Conservation (phyloP, 2,329 filamentous ascomycete species). For the Dactylonectria estremocensis region DNA sequence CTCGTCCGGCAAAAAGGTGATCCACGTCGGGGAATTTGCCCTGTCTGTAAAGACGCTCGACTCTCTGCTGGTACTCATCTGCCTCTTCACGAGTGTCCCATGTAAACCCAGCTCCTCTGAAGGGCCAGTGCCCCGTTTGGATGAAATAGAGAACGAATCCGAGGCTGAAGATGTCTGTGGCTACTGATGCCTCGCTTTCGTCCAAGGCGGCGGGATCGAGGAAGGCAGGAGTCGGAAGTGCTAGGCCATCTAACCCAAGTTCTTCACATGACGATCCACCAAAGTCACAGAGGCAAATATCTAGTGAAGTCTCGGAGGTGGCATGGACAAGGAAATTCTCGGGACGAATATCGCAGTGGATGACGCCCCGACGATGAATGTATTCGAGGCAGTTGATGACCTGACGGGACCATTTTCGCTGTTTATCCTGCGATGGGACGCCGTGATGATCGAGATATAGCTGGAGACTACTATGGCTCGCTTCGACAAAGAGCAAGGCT, state of each 20-base stretch:
- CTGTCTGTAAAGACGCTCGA: conserved; percentile 28
- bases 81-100: conserved; percentile 24
- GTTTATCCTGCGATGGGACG: conserved; percentile 8
- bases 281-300: conserved; percentile 54
- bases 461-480: conserved; percentile 40
- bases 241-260: conserved; percentile 37
- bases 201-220: conserved; percentile 31
- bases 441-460: conserved; percentile 29
- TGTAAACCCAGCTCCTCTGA: conserved; percentile 26
- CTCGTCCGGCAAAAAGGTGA: conserved; percentile 1
- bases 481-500: conserved; percentile 36
- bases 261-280: conserved; percentile 50
- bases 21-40: conserved; percentile 30
- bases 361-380: conserved; percentile 51
- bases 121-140: conserved; percentile 37
- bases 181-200: conserved; percentile 9
- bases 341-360: conserved; percentile 53
- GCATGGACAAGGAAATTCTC: conserved; percentile 53
- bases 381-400: conserved; percentile 49
- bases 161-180: conserved; percentile 38
- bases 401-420: conserved; percentile 47
- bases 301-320: conserved; percentile 22
- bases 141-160: conserved; percentile 41
- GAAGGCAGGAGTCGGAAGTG: conserved; percentile 37
- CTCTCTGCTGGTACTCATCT: conserved; percentile 31